These are phyloP conservation scores for Tubosaeta brunneosetosa DNA, from an alignment of 768 basidiomycete genomes.

Conservation along the genomic window DNA sequence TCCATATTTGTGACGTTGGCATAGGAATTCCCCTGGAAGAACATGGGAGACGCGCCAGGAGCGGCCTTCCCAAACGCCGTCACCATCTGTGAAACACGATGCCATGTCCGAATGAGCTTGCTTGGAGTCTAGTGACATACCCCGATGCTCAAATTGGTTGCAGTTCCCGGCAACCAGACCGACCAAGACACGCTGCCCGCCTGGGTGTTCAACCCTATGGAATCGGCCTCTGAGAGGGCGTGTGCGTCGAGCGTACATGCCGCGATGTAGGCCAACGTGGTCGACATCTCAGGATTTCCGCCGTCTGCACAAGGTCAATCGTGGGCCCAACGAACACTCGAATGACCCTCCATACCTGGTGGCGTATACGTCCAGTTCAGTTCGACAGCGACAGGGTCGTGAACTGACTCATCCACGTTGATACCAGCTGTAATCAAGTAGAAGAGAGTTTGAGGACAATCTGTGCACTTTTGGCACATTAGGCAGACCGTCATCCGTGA, in stretches of 20 bases:
- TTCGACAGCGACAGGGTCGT: background rate
- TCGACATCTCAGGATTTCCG: background rate
- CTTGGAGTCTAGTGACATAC: background rate
- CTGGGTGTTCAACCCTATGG: background rate
- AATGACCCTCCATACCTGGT: background rate
- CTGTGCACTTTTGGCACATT: background rate
- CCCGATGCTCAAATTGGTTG: background rate
- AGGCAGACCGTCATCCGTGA: background rate
- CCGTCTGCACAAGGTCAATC: background rate
- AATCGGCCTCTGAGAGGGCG: background rate
- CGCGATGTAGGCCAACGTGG: background rate
- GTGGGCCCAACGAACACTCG: no score
- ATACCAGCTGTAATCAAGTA: background rate
- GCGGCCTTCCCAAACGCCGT: background rate
- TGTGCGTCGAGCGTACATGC: background rate
- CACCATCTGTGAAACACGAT: background rate
- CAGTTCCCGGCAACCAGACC: background rate
- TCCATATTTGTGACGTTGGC: background rate
- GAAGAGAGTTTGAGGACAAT: background rate
- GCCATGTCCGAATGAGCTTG: background rate
- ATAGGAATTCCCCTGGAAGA: background rate
- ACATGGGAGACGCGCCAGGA: background rate
- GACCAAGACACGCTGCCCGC: background rate
- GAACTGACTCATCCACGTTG: background rate
- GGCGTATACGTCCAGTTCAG: background rate